A percentile compares a stretch with the other conserved stretches of the same genome.
These are phyloP conservation scores for Arctostaphylos glauca DNA, from an alignment of 148 eudicot genomes.

Conservation along the genomic window DNA sequence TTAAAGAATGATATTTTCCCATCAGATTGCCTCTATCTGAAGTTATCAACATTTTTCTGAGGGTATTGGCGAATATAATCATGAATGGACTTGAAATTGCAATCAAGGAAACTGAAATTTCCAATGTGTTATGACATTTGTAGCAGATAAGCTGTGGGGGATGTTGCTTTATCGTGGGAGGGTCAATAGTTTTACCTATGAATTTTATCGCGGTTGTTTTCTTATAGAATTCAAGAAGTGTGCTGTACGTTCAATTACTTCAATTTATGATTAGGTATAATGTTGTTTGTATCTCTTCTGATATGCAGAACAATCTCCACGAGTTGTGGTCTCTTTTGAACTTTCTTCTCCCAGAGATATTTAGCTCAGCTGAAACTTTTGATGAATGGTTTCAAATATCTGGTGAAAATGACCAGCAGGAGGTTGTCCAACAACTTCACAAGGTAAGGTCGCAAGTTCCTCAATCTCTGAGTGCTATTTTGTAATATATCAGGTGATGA, in stretches of 20 bases:
- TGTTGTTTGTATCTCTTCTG: conserved; percentile 14
- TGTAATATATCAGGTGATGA: neutral
- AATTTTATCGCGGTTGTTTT: neutral
- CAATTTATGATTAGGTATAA: neutral
- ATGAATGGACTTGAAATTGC: too few species aligned
- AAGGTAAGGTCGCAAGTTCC: neutral
- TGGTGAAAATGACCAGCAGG: conserved; percentile 96
- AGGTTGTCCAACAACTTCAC: conserved; percentile 86
- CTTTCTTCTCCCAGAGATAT: conserved; percentile 94
- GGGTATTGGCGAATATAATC: neutral
- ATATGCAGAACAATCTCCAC: conserved; percentile 92
- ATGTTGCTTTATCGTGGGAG: too few species aligned
- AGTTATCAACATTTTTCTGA: neutral
- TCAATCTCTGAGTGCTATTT: neutral
- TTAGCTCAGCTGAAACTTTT: conserved; percentile 96
- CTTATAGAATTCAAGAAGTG: neutral
- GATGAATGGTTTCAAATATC: conserved; percentile 99
- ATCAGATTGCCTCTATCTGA: too few species aligned
- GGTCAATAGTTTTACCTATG: neutral
- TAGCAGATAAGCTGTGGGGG: too few species aligned
- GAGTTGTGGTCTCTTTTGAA: conserved; percentile 97
- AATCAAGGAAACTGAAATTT: too few species aligned
- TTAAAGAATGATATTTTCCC: too few species aligned
- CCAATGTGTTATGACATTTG: too few species aligned
- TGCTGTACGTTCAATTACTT: neutral